phyloP scores from a whole-genome alignment of 768 basidiomycete species.

The Coprinopsis strossmayeri region DNA sequence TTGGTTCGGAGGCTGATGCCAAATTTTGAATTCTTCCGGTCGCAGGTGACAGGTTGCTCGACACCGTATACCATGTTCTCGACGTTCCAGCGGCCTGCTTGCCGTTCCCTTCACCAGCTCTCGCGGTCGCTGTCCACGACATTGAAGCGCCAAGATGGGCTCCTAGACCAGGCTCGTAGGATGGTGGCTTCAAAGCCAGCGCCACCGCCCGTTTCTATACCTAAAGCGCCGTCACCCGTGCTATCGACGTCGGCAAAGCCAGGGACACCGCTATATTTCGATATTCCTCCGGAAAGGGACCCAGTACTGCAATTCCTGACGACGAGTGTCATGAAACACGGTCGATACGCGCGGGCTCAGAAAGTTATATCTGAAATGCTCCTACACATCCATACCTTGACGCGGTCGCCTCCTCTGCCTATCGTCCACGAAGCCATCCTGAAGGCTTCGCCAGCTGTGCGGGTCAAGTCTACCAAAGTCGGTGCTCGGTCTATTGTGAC shows the following conservation, averaged over 20 bases:
- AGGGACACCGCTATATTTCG: slow-evolving; percentile 22
- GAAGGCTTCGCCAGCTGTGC: slow-evolving; percentile 65
- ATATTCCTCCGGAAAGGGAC: slow-evolving; percentile 70
- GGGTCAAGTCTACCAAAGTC: slow-evolving; percentile 47
- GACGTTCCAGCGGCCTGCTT: not conserved
- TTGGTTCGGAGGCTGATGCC: not conserved
- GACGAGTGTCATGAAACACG: slow-evolving; percentile 54
- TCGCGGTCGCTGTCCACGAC: slow-evolving; percentile 1
- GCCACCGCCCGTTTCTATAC: not conserved
- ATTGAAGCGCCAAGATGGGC: not conserved
- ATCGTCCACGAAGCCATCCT: slow-evolving; percentile 70
- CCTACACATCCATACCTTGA: slow-evolving; percentile 66
- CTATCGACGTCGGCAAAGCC: not conserved
- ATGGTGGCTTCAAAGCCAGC: not conserved
- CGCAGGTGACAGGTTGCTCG: not conserved
- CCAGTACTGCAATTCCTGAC: slow-evolving; percentile 68
- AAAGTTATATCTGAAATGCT: slow-evolving; percentile 55
- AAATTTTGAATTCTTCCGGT: slow-evolving; percentile 1
- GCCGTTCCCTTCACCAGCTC: not conserved
- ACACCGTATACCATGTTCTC: not conserved
- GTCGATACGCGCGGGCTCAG: slow-evolving; percentile 56
- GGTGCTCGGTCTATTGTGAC: slow-evolving; percentile 60
- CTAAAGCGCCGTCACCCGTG: not conserved
- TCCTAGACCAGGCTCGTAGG: not conserved
- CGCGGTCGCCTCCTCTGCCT: slow-evolving; percentile 72